phyloP scores from a whole-genome alignment of 495 filamentous ascomycete species.

The Elaphomyces granulatus region DNA sequence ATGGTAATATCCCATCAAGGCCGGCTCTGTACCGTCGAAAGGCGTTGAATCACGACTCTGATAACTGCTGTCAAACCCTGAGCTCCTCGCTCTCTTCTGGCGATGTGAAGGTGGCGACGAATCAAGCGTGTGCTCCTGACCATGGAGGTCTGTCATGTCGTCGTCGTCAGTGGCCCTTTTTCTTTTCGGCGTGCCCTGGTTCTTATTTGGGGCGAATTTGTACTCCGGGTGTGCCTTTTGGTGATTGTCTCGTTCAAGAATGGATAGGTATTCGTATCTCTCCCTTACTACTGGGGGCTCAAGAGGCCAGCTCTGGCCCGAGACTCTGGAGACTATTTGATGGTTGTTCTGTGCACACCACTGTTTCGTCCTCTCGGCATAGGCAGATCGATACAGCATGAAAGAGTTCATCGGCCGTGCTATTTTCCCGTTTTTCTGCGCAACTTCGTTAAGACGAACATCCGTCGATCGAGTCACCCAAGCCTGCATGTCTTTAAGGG shows the following conservation, averaged over 20 bases:
- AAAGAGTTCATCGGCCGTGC: slow-evolving; percentile 96
- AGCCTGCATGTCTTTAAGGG: slow-evolving; percentile 63
- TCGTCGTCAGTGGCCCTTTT: slow-evolving; percentile 30
- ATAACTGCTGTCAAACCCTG: slow-evolving; percentile 16
- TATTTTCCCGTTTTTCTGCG: slow-evolving; percentile 61
- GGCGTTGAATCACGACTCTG: slow-evolving; percentile 24
- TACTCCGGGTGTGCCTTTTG: slow-evolving; percentile 78
- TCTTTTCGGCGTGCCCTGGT: slow-evolving; percentile 31
- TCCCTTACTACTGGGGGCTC: slow-evolving; percentile 57
- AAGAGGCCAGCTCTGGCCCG: slow-evolving; percentile 72
- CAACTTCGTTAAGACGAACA: slow-evolving; percentile 50
- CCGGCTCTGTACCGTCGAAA: slow-evolving; percentile 17
- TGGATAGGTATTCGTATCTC: slow-evolving; percentile 71
- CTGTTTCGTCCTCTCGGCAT: slow-evolving; percentile 69
- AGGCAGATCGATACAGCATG: slow-evolving; percentile 95
- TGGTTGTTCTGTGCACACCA: slow-evolving; percentile 85
- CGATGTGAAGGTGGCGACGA: slow-evolving; percentile 10
- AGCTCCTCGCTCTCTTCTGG: slow-evolving; percentile 12
- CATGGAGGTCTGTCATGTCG: slow-evolving; percentile 24
- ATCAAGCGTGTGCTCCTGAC: slow-evolving; percentile 13
- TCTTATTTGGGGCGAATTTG: slow-evolving; percentile 84
- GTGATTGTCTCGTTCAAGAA: slow-evolving; percentile 75
- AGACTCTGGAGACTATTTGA: slow-evolving; percentile 75
- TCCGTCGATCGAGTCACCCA: slow-evolving; percentile 64
- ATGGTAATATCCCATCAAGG: slow-evolving; percentile 4